Conservation (phyloP, 805 yeast genomes). For the Metschnikowia sp. region DNA sequence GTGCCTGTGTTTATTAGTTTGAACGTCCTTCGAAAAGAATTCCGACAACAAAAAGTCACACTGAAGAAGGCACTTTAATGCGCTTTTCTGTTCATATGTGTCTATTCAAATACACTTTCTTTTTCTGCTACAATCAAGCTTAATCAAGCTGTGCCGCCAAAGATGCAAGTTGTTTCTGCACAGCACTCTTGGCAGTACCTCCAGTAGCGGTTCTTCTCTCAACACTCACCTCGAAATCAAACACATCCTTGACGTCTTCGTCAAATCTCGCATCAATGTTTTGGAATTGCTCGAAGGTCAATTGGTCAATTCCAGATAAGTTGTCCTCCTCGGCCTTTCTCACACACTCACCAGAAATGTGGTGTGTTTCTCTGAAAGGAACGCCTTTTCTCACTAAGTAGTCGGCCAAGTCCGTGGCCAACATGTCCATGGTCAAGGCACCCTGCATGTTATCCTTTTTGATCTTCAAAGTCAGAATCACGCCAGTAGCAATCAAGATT, state of each 20-base stretch:
- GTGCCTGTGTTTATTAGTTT: too few species aligned
- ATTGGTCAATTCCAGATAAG: constrained; percentile 81
- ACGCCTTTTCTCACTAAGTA: constrained; percentile 96
- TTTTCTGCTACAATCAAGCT: neutral
- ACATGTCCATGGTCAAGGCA: constrained; percentile 97
- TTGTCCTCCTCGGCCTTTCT: constrained; percentile 78
- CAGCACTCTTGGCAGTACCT: constrained; percentile 92
- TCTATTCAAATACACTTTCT: too few species aligned
- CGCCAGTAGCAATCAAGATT: constrained; percentile 92
- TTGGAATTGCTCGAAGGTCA: constrained; percentile 74
- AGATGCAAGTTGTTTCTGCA: constrained; percentile 62
- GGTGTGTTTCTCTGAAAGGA: constrained; percentile 98
- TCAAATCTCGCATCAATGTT: constrained; percentile 76
- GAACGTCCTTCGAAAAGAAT: too few species aligned
- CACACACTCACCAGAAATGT: constrained; percentile 97
- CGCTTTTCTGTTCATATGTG: too few species aligned
- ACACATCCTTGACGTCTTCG: constrained; percentile 78
- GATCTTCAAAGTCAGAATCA: constrained; percentile 78
- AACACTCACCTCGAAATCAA: constrained; percentile 88
- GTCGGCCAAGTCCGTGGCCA: constrained; percentile 98
- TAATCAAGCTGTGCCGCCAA: constrained; percentile 25
- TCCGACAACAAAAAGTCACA: too few species aligned
- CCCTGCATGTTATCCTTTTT: constrained; percentile 73
- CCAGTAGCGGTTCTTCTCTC: constrained; percentile 97
- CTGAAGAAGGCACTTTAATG: too few species aligned